Percentiles rank a stretch among this genome's conserved stretches.
phyloP scores from a whole-genome alignment of 441 rosid species.

The Syzygium malaccense region DNA sequence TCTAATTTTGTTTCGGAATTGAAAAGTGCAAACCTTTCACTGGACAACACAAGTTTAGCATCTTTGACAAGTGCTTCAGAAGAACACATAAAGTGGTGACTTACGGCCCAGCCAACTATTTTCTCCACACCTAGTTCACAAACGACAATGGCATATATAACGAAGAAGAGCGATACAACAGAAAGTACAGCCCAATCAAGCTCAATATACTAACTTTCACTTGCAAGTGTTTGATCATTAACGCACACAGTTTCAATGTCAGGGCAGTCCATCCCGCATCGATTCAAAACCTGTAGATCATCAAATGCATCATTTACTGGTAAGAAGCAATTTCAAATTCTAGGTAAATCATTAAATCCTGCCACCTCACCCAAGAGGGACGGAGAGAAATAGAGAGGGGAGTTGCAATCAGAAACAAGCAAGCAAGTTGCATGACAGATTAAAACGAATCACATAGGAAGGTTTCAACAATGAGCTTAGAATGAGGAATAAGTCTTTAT shows the following conservation, averaged over 20 bases:
- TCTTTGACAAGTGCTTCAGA: conserved; percentile 54
- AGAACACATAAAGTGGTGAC: conserved; percentile 77
- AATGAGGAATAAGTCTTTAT: not conserved
- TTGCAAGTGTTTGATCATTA: conserved; percentile 70
- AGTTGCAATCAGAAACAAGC: not conserved
- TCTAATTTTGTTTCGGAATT: not conserved
- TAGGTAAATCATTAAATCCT: not conserved
- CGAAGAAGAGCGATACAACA: not conserved
- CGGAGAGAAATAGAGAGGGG: not conserved
- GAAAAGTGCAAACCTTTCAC: conserved; percentile 54
- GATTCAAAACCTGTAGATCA: conserved; percentile 41
- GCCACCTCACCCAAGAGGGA: not conserved
- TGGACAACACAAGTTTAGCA: conserved; percentile 58
- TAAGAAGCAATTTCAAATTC: not conserved
- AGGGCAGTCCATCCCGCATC: conserved; percentile 65
- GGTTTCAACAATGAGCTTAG: not conserved
- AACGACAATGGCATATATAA: not conserved
- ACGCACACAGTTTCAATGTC: conserved; percentile 67
- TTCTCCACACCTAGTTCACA: conserved; percentile 70
- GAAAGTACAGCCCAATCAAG: not conserved
- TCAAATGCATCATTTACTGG: not conserved
- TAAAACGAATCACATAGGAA: not conserved
- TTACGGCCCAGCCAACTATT: conserved; percentile 88
- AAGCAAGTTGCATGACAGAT: not conserved
- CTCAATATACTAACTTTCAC: conserved; percentile 56